Conservation (phyloP, 768 basidiomycete genomes). For the Rhizopogon salebrosus region DNA sequence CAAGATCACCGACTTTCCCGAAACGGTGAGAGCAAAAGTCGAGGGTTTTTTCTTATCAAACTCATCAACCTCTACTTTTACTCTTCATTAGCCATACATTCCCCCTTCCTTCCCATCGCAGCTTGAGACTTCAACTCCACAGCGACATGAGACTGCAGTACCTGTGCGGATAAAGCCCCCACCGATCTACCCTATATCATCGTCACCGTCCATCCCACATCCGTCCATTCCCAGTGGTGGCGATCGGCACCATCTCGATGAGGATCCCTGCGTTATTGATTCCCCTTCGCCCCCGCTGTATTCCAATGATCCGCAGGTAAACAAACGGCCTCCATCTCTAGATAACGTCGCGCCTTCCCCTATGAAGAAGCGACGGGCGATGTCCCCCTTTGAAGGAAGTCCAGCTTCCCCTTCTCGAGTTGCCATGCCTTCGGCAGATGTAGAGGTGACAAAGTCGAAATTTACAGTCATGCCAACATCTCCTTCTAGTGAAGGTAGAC, state of each 20-base stretch:
- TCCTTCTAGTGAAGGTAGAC: constrained; percentile 2
- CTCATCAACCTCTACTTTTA: constrained; percentile 11
- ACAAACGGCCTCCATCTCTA: constrained; percentile 26
- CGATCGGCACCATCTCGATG: constrained; percentile 6
- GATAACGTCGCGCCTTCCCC: constrained; percentile 13
- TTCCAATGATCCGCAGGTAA: constrained; percentile 10
- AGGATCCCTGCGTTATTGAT: constrained; percentile 7
- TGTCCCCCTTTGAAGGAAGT: neutral
- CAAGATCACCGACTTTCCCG: constrained; percentile 31
- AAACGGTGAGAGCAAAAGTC: constrained; percentile 27
- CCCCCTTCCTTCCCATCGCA: constrained; percentile 54
- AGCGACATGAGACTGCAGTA: constrained; percentile 8
- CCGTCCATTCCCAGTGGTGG: constrained; percentile 16
- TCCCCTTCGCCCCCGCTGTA: constrained; percentile 12
- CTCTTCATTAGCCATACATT: constrained; percentile 34
- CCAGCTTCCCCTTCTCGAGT: neutral
- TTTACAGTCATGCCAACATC: neutral
- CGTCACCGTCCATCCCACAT: constrained; percentile 20
- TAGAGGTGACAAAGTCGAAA: constrained; percentile 11
- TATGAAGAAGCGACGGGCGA: constrained; percentile 18
- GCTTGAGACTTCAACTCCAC: constrained; percentile 51
- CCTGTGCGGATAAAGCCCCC: constrained; percentile 37
- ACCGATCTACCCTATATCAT: constrained; percentile 29
- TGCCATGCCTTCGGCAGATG: constrained; percentile 6
- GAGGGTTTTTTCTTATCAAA: constrained; percentile 1